Conservation (phyloP, 169 alveolate species). For the Plasmodium malariae region DNA sequence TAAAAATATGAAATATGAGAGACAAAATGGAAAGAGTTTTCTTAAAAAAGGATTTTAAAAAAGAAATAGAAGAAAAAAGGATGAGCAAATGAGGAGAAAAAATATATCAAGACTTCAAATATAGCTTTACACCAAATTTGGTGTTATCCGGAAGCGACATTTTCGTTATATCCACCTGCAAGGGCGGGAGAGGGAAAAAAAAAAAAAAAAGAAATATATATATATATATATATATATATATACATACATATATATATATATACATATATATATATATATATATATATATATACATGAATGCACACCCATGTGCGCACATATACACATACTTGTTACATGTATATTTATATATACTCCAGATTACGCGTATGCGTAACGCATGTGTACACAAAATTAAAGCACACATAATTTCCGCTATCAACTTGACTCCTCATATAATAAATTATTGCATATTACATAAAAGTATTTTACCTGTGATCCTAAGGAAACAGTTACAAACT, state of each 20-base stretch:
- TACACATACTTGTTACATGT: background rate
- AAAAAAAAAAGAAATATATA: background rate
- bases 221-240: background rate
- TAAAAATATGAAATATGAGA: background rate
- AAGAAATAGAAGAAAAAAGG: background rate
- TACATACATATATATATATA: background rate
- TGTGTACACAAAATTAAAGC: too few relatives aligned
- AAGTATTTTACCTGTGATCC: conserved; percentile 53
- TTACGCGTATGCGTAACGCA: too few relatives aligned
- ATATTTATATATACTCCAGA: background rate
- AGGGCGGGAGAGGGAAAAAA: background rate
- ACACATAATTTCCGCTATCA: too few relatives aligned
- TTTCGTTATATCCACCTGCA: conserved; percentile 47
- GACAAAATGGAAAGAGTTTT: background rate
- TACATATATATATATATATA: background rate
- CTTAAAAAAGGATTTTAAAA: background rate
- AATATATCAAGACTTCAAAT: conserved; percentile 33
- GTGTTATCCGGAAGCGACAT: conserved; percentile 62
- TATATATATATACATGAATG: background rate
- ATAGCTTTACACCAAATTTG: conserved; percentile 53
- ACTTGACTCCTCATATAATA: too few relatives aligned
- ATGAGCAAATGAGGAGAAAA: background rate
- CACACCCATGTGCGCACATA: background rate
- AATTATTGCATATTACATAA: background rate
- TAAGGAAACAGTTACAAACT: conserved; percentile 27